phyloP scores from a whole-genome alignment of 2,329 filamentous ascomycete genomes.

The Diaporthe australafricana region DNA sequence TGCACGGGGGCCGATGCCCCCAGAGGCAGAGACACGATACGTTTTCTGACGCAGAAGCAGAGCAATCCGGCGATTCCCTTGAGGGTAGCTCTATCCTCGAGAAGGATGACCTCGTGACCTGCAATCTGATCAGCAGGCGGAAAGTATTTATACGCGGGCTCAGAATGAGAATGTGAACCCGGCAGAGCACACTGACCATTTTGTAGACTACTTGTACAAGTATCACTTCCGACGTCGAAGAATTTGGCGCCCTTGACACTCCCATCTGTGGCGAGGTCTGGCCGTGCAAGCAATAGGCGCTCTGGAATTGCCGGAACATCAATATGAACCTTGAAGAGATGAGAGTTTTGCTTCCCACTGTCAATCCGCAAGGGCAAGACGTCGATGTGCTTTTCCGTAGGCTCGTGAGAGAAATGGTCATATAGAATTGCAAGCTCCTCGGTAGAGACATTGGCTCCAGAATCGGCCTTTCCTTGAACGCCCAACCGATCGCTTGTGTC shows the following conservation, averaged over 20 bases:
- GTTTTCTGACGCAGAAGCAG: neutral
- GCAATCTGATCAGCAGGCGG: neutral
- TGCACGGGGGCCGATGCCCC: neutral
- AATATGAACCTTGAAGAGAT: neutral
- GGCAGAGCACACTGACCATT: neutral
- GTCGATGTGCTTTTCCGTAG: neutral
- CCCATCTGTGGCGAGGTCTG: neutral
- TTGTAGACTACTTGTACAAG: neutral
- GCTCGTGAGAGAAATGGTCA: neutral
- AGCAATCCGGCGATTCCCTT: neutral
- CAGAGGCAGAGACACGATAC: neutral
- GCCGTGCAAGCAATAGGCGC: slow-evolving; percentile 15
- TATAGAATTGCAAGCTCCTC: neutral
- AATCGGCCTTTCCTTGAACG: accelerated
- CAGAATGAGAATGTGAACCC: neutral
- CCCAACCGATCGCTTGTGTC: neutral
- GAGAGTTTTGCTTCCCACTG: neutral
- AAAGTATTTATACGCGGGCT: too few relatives aligned
- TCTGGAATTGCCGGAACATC: neutral
- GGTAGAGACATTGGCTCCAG: neutral
- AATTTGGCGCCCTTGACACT: neutral
- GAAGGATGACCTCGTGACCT: neutral
- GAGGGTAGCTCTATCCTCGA: neutral
- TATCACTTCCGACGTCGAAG: slow-evolving; percentile 9
- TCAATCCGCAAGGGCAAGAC: neutral